Evolutionary conservation across 2,329 filamentous ascomycete genomes (phyloP).

Genomic region (Cladosporium sp.): DNA sequence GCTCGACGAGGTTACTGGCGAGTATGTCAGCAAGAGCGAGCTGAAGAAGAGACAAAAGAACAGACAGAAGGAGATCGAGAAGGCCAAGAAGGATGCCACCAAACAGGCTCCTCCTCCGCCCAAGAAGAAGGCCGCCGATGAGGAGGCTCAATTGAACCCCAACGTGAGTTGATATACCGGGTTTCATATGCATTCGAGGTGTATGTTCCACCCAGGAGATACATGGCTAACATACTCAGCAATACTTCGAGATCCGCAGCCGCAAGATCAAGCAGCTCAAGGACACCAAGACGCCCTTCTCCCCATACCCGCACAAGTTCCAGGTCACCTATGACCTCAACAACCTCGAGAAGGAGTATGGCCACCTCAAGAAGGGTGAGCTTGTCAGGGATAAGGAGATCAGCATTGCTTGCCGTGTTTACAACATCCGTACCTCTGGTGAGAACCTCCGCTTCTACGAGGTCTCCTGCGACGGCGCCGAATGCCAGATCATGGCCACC

Average conservation of each 20-base stretch:
- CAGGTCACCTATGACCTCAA: slow-evolving; percentile 75
- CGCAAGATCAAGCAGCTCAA: slow-evolving; percentile 72
- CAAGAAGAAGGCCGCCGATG: slow-evolving; percentile 58
- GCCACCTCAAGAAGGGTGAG: slow-evolving; percentile 83
- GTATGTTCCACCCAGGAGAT: too few species aligned
- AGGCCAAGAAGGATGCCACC: slow-evolving; percentile 76
- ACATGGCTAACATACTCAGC: slow-evolving; percentile 39
- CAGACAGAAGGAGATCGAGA: slow-evolving; percentile 79
- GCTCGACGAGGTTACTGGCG: slow-evolving; percentile 90
- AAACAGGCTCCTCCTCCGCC: slow-evolving; percentile 51
- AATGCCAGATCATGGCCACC: slow-evolving; percentile 90
- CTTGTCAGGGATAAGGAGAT: slow-evolving; percentile 69
- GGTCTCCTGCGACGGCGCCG: slow-evolving; percentile 67
- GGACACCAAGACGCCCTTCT: slow-evolving; percentile 61
- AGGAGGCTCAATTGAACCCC: slow-evolving; percentile 68
- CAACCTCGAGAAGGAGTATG: slow-evolving; percentile 74
- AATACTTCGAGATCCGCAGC: slow-evolving; percentile 96
- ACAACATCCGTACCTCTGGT: slow-evolving; percentile 76
- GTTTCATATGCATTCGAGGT: too few species aligned
- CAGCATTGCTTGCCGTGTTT: slow-evolving; percentile 78
- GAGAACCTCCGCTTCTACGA: slow-evolving; percentile 91
- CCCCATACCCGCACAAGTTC: slow-evolving; percentile 94
- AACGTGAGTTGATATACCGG: slow-evolving; percentile 50
- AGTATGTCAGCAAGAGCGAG: slow-evolving; percentile 58
- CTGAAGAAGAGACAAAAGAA: slow-evolving; percentile 95